Conservation (phyloP, 176 grass and related monocot species). For the Zea mays region Zm-B73-REFERENCE-NAM-5.0 NC_050097.1:49566501-49567000, state of each 20-base stretch:
- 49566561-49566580: constrained; percentile 49
- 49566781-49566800: too few relatives aligned
- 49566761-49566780: too few relatives aligned
- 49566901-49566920: constrained; percentile 27
- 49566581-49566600: constrained; percentile 35
- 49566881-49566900: not conserved
- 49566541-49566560: constrained; percentile 52
- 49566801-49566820: too few relatives aligned
- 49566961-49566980: constrained; percentile 74
- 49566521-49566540: constrained; percentile 49
- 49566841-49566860: not conserved
- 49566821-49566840: not conserved
- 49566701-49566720: too few relatives aligned
- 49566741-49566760: too few relatives aligned
- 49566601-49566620: not conserved
- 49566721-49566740: too few relatives aligned
- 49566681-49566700: constrained; percentile 25
- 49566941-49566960: constrained; percentile 67
- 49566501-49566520: constrained; percentile 35
- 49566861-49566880: not conserved
- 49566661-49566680: constrained; percentile 45
- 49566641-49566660: constrained; percentile 13
- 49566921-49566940: constrained; percentile 65
- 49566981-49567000: constrained; percentile 61
- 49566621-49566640: not conserved